These are phyloP conservation scores for Posidonia oceanica DNA, from an alignment of 116 monocot species.

Conservation along the genomic window DNA sequence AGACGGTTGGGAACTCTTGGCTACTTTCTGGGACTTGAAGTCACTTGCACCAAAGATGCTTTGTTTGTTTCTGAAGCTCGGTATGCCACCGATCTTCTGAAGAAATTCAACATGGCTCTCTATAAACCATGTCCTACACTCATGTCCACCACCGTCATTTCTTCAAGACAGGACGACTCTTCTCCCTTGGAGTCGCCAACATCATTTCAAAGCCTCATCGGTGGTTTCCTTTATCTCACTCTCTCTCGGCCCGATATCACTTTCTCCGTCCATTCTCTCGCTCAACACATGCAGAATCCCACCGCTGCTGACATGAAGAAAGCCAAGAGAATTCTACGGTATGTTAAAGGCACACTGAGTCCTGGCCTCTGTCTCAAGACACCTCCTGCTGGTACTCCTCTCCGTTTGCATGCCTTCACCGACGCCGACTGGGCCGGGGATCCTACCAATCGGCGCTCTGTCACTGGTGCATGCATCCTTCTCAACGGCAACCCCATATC, in stretches of 20 bases:
- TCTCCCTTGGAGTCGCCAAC: fast-evolving
- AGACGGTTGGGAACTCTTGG: not conserved
- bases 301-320: not conserved
- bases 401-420: not conserved
- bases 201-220: not conserved
- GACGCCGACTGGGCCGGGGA: not conserved
- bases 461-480: not conserved
- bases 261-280: not conserved
- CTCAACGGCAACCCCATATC: not conserved
- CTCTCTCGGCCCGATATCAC: not conserved
- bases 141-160: too few species aligned
- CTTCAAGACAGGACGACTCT: too few species aligned
- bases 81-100: not conserved
- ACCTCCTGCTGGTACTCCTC: not conserved
- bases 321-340: not conserved
- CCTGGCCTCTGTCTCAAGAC: not conserved
- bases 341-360: not conserved
- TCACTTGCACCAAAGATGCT: too few species aligned
- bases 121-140: too few species aligned
- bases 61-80: not conserved
- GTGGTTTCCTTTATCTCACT: not conserved
- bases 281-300: not conserved
- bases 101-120: not conserved
- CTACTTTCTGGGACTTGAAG: not conserved
- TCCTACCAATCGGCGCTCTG: not conserved